Base-by-base conservation (phyloP, 495 filamentous ascomycete species). In the Lasiosphaeria hispida region DNA sequence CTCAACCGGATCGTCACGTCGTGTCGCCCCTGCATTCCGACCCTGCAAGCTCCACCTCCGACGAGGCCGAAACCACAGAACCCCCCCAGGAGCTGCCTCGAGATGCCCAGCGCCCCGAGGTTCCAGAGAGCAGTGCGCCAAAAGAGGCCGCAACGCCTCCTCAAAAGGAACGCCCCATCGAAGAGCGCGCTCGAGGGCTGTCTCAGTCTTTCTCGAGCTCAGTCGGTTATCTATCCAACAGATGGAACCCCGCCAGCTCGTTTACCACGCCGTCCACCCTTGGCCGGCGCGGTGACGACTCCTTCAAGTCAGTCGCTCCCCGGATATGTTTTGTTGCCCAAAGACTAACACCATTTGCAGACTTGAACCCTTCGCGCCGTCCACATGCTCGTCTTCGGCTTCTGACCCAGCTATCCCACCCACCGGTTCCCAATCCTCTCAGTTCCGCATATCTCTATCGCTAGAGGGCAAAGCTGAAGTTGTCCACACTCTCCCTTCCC, bases 381-480 rank as follows among this genome's bases (percentile, higher is more conserved):
- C 75, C 35, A 61, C 70, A n/a, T 66, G 64, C 49, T 71, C 75
- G 2, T 62, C 63, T 8, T 43, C 66, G 11, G 51, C 40, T n/a
- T 63, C 68, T 41, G 44, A 51, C 1, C 60, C 63, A 5, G 53
- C 64, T 23, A 49, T 69, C 41, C 55, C 67, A 10, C 65, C 69
- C 1, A 63, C 69, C 34, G 64, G 64, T 33, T 67, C 72, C 3
- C 67, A 70, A 13, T 73, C 75, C 4, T 85, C 84, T 11, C 72
- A 71, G 35, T 71, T 89, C 34, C 77, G 85, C 43, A 66, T 96
- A 49, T 91, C 89, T 0, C 73, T 90, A 58, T 92, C 89, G 15
- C 79, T 88, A 48, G 90, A 95, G 54, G 92, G 92, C 52, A 89
- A 89, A 65, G 92, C 91, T 2, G 85, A 90, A 71, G 77, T 97